Percentiles rank a stretch among this genome's conserved stretches.
Evolutionary conservation across 2,329 filamentous ascomycete species (phyloP).

Genomic region (Cryoendolithus antarcticus): DNA sequence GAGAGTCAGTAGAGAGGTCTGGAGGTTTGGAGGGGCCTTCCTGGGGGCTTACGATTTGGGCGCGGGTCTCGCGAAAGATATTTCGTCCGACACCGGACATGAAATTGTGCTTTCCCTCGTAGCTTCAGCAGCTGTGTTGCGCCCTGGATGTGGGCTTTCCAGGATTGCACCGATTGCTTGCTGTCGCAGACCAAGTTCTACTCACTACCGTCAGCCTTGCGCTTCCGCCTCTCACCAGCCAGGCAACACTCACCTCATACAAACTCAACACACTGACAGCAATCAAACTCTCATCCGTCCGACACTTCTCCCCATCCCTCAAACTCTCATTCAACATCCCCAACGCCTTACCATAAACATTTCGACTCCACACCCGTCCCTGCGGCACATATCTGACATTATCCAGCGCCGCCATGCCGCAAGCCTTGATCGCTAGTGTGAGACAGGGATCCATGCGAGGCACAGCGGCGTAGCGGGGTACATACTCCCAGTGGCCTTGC

Average conservation of each 20-base stretch:
- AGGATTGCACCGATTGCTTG: conserved; percentile 19
- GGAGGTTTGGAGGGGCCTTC: too few species aligned
- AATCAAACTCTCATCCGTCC: conserved; percentile 21
- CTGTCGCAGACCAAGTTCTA: conserved; percentile 21
- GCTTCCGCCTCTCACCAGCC: conserved; percentile 15
- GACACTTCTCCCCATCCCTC: conserved; percentile 16
- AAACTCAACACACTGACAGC: conserved; percentile 24
- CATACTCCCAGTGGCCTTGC: conserved; percentile 17
- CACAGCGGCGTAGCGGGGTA: conserved; percentile 9
- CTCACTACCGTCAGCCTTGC: conserved; percentile 1
- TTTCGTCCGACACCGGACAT: conserved; percentile 12
- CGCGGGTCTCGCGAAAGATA: conserved; percentile 18
- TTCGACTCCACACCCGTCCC: conserved; percentile 14
- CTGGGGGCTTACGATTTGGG: conserved; percentile 7
- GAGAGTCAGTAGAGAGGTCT: too few species aligned
- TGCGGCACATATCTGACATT: conserved; percentile 13
- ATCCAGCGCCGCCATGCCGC: conserved; percentile 18
- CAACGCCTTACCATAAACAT: conserved; percentile 19
- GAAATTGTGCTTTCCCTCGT: conserved; percentile 22
- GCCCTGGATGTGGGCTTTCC: conserved; percentile 27
- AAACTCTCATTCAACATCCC: conserved; percentile 22
- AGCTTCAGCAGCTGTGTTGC: conserved; percentile 24
- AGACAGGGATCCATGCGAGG: conserved; percentile 14
- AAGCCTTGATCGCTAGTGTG: conserved; percentile 16
- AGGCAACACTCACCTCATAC: conserved; percentile 17